Evolutionary conservation across 1,139 yeast genomes (phyloP), one percentile per base, ranked within the genome.

Genomic region (Protomyces macrosporus): DNA sequence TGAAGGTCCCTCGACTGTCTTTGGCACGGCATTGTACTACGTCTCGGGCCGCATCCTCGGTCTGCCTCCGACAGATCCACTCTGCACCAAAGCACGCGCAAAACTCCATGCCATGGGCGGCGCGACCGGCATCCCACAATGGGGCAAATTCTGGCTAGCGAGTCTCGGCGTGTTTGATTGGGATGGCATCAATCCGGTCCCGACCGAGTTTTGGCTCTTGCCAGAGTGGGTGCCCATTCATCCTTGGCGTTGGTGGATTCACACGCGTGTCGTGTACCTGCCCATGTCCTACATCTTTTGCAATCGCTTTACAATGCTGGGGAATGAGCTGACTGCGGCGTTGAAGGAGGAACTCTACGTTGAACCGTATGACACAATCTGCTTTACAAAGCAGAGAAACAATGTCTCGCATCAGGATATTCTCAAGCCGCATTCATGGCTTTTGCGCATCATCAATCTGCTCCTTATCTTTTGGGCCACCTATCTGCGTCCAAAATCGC

Each of bases 181-280:
- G 97, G 95, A 88, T 68, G 98, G 98, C 59, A 97, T 93, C 6
- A 95, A 95, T 70, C 98, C 99, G 1, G 96, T 97, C 1, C 98
- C 98, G 1, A 95, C 98, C 1, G 99, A 95, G 74, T 76, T 91
- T 61, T 95, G 97, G 95, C 76, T 87, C 68, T 75, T 93, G 56
- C 99, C 98, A 1, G 88, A 90, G 68, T 73, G 80, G 60, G 71
- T 86, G 1, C 96, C 97, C 0, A 79, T 90, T 51, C 98, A 93
- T 73, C 98, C 99, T 0, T 96, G 93, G 36, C 82, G 90, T 72
- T 95, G 98, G 98, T 95, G 99, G 99, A 97, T 93, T 36, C 99
- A 95, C 72, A 93, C 97, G 0, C 78, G 99, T 65, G 97, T 95
- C 0, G 90, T 95, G 40, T 93, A 91, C 71, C 76, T 89, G 54